These are phyloP conservation scores for Neoboletus brunneissimus DNA, from an alignment of 768 basidiomycete species.

Conservation along the genomic window DNA sequence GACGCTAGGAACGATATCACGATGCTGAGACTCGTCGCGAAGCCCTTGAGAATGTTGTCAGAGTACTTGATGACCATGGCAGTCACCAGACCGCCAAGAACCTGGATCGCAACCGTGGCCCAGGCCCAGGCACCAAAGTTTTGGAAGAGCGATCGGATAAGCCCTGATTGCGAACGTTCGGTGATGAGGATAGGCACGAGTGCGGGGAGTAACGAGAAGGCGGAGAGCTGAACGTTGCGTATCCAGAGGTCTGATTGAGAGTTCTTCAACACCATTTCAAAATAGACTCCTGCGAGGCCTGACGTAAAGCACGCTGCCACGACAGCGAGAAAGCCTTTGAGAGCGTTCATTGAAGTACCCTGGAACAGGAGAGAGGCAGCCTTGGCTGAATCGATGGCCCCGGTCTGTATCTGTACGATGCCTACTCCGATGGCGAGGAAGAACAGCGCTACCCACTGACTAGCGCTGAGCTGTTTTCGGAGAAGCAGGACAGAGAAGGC, in stretches of 20 bases:
- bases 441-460: conserved; percentile 83
- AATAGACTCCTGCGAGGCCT: conserved; percentile 95
- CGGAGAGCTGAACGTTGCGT: conserved; percentile 91
- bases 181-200: conserved; percentile 70
- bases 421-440: conserved; percentile 87
- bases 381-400: conserved; percentile 23
- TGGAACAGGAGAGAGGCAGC: conserved; percentile 32
- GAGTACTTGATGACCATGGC: conserved; percentile 94
- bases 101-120: conserved; percentile 85
- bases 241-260: conserved; percentile 91
- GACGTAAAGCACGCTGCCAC: conserved; percentile 91
- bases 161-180: conserved; percentile 38
- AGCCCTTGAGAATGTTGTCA: conserved; percentile 90
- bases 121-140: conserved; percentile 92
- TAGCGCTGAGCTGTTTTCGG: conserved; percentile 65
- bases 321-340: conserved; percentile 89
- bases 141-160: conserved; percentile 59
- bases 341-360: conserved; percentile 66
- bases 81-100: conserved; percentile 88
- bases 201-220: conserved; percentile 91
- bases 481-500: conserved; percentile 83
- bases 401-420: conserved; percentile 80
- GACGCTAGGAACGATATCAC: conserved; percentile 93
- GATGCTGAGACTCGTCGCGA: conserved; percentile 92
- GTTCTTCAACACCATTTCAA: conserved; percentile 95